Conservation (phyloP, 257 asterid species). For the Vinca minor region DNA sequence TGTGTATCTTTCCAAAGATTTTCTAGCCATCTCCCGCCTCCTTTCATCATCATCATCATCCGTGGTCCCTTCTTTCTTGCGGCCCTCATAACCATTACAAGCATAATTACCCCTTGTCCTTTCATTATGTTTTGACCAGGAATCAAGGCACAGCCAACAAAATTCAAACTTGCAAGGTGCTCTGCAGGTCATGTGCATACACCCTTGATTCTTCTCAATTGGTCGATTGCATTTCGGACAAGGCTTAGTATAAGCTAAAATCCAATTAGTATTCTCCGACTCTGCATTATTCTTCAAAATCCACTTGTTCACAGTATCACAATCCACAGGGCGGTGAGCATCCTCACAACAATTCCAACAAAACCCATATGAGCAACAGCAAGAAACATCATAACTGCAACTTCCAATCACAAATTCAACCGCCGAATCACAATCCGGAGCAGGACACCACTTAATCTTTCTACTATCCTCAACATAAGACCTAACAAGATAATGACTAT, state of each 20-base stretch:
- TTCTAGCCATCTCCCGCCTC: conserved; percentile 98
- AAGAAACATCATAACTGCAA: conserved; percentile 76
- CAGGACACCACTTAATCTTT: conserved; percentile 97
- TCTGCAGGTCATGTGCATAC: conserved; percentile 99
- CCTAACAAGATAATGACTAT: conserved; percentile 62
- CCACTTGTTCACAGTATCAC: conserved; percentile 91
- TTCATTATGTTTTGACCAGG: conserved; percentile 89
- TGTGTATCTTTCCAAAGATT: conserved; percentile 94
- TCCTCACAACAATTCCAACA: conserved; percentile 99
- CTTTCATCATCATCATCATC: conserved; percentile 79
- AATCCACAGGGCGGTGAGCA: conserved; percentile 97
- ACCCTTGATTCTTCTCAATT: conserved; percentile 94
- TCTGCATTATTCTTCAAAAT: conserved; percentile 88
- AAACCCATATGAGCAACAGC: conserved; percentile 70
- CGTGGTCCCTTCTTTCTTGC: conserved; percentile 73
- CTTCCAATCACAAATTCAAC: conserved; percentile 73
- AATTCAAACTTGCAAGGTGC: conserved; percentile 88
- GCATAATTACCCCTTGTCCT: conserved; percentile 86
- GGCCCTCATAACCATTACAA: conserved; percentile 82
- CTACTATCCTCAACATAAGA: conserved; percentile 85
- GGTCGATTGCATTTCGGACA: conserved; percentile 99
- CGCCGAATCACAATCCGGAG: conserved; percentile 87
- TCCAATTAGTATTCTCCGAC: conserved; percentile 98
- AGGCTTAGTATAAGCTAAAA: conserved; percentile 96
- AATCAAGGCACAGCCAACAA: conserved; percentile 96